Conservation (phyloP, 768 basidiomycete species). For the Lactarius psammicola region DNA sequence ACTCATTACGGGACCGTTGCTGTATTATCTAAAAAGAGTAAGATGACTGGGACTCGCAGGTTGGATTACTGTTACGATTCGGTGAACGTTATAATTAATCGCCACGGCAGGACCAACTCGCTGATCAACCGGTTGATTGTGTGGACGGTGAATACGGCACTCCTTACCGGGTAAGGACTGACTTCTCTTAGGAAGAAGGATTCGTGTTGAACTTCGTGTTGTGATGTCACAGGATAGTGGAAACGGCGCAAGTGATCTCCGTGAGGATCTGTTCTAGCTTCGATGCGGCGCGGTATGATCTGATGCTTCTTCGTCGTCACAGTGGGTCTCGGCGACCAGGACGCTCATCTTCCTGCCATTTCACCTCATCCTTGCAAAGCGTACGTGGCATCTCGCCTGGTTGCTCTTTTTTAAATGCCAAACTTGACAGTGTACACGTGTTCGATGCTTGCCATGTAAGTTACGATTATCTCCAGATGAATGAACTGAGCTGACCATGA, state of each 20-base stretch:
- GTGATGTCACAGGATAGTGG: conserved; percentile 4
- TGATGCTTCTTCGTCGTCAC: neutral
- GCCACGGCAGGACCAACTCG: conserved; percentile 7
- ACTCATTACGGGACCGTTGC: conserved; percentile 18
- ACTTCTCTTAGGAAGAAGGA: neutral
- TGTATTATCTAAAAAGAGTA: conserved; percentile 22
- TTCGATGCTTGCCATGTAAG: conserved; percentile 24
- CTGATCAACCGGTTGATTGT: conserved; percentile 16
- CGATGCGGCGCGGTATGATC: no score
- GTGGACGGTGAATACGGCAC: conserved; percentile 17
- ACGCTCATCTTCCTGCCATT: conserved; percentile 22
- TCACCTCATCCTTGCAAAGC: conserved; percentile 18
- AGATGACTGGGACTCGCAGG: neutral
- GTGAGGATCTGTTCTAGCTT: neutral
- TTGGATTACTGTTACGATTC: neutral
- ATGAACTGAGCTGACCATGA: neutral
- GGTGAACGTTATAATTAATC: neutral
- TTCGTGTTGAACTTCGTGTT: neutral
- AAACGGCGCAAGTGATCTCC: conserved; percentile 14
- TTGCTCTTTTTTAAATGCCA: neutral
- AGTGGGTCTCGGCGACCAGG: conserved; percentile 12
- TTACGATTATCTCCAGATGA: neutral
- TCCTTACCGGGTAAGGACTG: conserved; percentile 14
- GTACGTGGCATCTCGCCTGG: neutral
- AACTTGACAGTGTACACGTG: conserved; percentile 18